Evolutionary conservation across 495 filamentous ascomycete species (phyloP), one percentile per base, ranked within the genome.

Genomic region (Eremomyces bilateralis): DNA sequence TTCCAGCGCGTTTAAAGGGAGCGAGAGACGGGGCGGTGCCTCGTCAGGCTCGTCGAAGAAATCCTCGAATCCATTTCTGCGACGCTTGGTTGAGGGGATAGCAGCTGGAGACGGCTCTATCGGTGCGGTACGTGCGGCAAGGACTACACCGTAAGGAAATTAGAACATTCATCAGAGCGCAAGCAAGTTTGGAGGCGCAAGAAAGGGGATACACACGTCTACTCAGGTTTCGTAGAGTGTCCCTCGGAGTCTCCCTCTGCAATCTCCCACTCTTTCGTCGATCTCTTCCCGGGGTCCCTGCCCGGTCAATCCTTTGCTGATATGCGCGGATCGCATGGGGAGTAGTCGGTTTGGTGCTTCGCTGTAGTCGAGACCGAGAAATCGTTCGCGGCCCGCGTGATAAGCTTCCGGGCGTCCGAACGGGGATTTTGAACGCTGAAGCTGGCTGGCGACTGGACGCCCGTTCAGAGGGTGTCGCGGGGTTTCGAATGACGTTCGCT

Each of bases 231-330:
- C 69, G 63, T 20, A 85, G 48, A 15, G 71, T 58, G 47, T 82
- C 72, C 35, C 77, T 69, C 4, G 77, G 77, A 4, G 80, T 81
- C 51, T 83, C 78, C 29, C 78, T 65, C 46, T 75, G 70, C 39
- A 73, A 58, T 27, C 70, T 62, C 15, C 67, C 59, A 42, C 75
- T 82, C 36, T 64, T 63, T 34, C 79, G 60, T 2, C 76, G 64
- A 34, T 66, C 61, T n/a, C 40, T 39, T 17, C 65, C 73, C 18
- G 80, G 77, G 0, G 79, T 84, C 30, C 10, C 30, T 18, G 10
- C 10, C 6, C 8, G 24, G 8, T 73, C 67, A 24, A 76, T 68
- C 29, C 79, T 71, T 42, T 64, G 60, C 46, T 80, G 70, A 33
- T 80, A 64, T 12, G 76, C 71, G 33, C 73, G 69, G 34, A 75